Percentiles rank a stretch among this genome's conserved stretches.
Conservation (phyloP, 306 rosid genomes). For the Oemleria cerasiformis region DNA sequence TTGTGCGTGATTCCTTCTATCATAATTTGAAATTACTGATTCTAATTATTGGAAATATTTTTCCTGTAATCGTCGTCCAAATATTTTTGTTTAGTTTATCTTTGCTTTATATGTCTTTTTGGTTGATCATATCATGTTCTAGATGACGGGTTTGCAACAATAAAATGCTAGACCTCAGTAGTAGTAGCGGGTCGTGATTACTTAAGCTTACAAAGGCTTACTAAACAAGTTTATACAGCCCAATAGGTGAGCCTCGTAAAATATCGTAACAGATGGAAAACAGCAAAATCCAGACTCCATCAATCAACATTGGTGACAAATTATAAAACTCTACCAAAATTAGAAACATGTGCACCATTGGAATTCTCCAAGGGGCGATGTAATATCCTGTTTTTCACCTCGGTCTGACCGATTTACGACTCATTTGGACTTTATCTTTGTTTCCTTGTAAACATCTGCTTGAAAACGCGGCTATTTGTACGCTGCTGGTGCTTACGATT, state of each 20-base stretch:
- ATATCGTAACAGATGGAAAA: neutral
- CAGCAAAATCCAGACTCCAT: neutral
- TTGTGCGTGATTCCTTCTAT: too few species aligned
- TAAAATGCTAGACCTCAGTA: too few species aligned
- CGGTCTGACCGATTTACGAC: slow-evolving; percentile 35
- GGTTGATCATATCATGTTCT: too few species aligned
- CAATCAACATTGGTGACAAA: neutral
- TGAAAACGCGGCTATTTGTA: slow-evolving; percentile 21
- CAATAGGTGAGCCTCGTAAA: neutral
- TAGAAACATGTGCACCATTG: neutral
- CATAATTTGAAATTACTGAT: too few species aligned
- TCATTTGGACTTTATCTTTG: slow-evolving; percentile 2
- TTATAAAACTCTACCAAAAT: neutral
- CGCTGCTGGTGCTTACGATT: slow-evolving; percentile 6
- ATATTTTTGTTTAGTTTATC: too few species aligned
- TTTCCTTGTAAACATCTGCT: slow-evolving; percentile 11
- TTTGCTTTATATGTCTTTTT: too few species aligned
- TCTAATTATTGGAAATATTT: too few species aligned
- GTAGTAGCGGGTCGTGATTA: neutral
- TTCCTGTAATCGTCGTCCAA: too few species aligned
- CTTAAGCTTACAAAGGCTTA: neutral
- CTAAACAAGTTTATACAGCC: too few species aligned
- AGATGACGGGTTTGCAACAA: too few species aligned
- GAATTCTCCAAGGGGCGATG: neutral
- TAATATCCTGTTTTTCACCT: slow-evolving; percentile 23